Percentiles rank a stretch among this genome's conserved stretches.
Conservation (phyloP, 2,329 filamentous ascomycete genomes). For the Clonostachys rhizophaga region DNA sequence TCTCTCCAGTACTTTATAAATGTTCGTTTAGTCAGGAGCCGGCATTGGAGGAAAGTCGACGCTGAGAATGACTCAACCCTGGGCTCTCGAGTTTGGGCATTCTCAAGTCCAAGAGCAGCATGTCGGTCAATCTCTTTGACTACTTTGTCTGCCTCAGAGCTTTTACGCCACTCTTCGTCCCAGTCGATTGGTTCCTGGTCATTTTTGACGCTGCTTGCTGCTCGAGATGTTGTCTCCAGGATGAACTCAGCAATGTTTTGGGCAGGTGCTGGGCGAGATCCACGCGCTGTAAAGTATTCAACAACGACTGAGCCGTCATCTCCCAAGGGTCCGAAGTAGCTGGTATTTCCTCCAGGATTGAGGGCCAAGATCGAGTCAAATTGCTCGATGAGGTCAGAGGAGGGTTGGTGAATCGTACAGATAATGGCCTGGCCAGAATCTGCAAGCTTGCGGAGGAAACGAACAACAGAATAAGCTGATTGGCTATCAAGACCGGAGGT, state of each 20-base stretch:
- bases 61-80: background rate
- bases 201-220: conserved; percentile 23
- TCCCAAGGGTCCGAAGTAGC: conserved; percentile 49
- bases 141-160: conserved; percentile 54
- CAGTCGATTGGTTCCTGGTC: conserved; percentile 49
- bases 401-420: conserved; percentile 55
- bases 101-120: too few species aligned
- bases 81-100: too few species aligned
- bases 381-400: conserved; percentile 44
- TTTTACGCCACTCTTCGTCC: conserved; percentile 71
- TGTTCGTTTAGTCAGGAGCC: too few species aligned
- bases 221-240: conserved; percentile 34
- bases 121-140: conserved; percentile 62
- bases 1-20: too few species aligned
- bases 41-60: background rate
- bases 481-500: conserved; percentile 51
- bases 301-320: conserved; percentile 36
- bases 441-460: conserved; percentile 53
- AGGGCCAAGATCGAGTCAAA: conserved; percentile 51
- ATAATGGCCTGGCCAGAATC: conserved; percentile 52
- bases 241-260: conserved; percentile 46
- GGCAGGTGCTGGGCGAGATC: conserved; percentile 57
- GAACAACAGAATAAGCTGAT: conserved; percentile 52
- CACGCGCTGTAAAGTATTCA: conserved; percentile 53
- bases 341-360: conserved; percentile 42